Percentiles rank a stretch among this genome's conserved stretches.
phyloP scores from a whole-genome alignment of 2,329 filamentous ascomycete genomes.

The Xylaria sp. region DNA sequence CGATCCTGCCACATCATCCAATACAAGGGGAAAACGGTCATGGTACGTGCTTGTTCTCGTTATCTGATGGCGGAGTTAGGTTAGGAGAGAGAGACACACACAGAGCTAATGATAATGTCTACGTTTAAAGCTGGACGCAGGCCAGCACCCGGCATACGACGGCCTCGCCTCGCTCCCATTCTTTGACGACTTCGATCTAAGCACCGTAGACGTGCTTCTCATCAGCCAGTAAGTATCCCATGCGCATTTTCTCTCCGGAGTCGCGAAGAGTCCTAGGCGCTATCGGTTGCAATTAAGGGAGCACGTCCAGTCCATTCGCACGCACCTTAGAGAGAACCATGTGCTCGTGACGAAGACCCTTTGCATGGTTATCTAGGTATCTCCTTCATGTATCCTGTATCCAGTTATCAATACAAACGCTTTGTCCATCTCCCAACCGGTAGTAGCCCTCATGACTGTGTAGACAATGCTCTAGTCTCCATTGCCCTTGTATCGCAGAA shows the following conservation, averaged over 20 bases:
- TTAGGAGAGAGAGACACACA: conserved; percentile 14
- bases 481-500: conserved; percentile 4
- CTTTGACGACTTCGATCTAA: conserved; percentile 98
- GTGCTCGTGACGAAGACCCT: conserved; percentile 25
- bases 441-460: conserved; percentile 46
- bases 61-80: conserved; percentile 16
- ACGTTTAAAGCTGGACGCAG: conserved; percentile 82
- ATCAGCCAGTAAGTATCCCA: conserved; percentile 93
- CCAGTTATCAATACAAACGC: conserved; percentile 59
- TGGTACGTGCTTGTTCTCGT: conserved; percentile 69
- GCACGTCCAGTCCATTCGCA: conserved; percentile 16
- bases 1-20: conserved; percentile 97
- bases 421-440: conserved; percentile 48
- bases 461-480: conserved; percentile 26
- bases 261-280: conserved; percentile 41
- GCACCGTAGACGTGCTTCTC: conserved; percentile 94
- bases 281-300: conserved; percentile 42
- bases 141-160: conserved; percentile 96
- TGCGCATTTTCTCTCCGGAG: conserved; percentile 35
- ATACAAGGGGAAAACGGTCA: conserved; percentile 99
- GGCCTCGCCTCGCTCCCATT: conserved; percentile 93
- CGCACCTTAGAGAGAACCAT: conserved; percentile 6
- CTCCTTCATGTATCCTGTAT: conserved; percentile 45
- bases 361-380: conserved; percentile 31
- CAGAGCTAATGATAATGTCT: conserved; percentile 35